Base-by-base conservation (phyloP, 164 flowering plant species). In the Stephania yunnanensis region DNA sequence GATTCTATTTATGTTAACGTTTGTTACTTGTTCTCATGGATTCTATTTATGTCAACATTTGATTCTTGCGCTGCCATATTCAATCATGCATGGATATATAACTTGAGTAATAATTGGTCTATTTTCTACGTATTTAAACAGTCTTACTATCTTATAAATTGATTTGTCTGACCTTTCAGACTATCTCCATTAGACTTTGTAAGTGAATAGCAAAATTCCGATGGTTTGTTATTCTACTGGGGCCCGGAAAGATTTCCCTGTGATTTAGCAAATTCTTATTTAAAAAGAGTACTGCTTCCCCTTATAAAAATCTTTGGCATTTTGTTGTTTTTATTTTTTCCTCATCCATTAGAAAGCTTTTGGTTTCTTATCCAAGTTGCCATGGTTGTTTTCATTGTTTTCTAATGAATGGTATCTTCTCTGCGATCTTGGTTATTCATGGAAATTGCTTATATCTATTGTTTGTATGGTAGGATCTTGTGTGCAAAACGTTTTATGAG, bases 401-500 rank as follows among this genome's bases (percentile, higher is more conserved):
- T 58, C 58, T 58, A 20, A 10, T 75, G 66, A 36, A n/a, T 29
- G 13, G 3, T 30, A 30, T 55, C 72, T 52, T 52, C 46, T 45
- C 10, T 1, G 64, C 55, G 31, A 15, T 2, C 68, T 29, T 42
- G 52, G 31, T 45, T 46, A 17, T 77, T 50, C 10, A 2, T 20
- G 46, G 45, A 6, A 15, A 30, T 15, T 64, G 17, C 29, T 74
- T 30, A 17, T 58, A 58, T 68, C 45, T 42, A 4, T 7, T 66
- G 31, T 73, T 70, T 42, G 15, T 31, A 73, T 80, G 17, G 22
- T 83, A 96, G 99, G 99, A 96, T 82, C 91, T 96, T 84, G 99
- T 93, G 69, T 96, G 97, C 90, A 96, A 89, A 89, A 96, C 99
- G 75, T 94, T 96, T 83, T 90, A 89, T 85, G 97, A 92, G 81